Base-by-base conservation (phyloP, 345 rosid genomes). In the Lumnitzera racemosa region DNA sequence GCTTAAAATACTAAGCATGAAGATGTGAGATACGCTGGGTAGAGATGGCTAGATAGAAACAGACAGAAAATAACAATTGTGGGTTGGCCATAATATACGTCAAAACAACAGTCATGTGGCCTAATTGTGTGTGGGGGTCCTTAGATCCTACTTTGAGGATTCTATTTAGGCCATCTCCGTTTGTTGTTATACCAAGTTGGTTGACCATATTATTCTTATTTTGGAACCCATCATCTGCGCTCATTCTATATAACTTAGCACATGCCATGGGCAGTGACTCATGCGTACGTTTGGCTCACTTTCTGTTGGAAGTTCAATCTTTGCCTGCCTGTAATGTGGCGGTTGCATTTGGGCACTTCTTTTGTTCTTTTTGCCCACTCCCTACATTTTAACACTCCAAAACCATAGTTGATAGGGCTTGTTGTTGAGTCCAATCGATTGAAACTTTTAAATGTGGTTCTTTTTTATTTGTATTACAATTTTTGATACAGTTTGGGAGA, bases 31-130 rank as follows among this genome's bases (percentile, higher is more conserved):
- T 68, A 55, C 61, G 46, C 51, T 64, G 53, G 57, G 24, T 72
- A 72, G 71, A 59, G 65, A 61, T 74, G 59, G 67, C 51, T 71
- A 68, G 74, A 73, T 78, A 71, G 73, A 76, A 78, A 81, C 91
- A 83, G 59, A 60, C 56, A 78, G 84, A 80, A 67, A 69, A 52
- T 56, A 73, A 81, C 86, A 85, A 85, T 54, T 68, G 72, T 36
- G 66, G 73, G 76, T 59, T 73, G 74, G 77, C 68, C 25, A 48
- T 59, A 67, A 27, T 27, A 56, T 53, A 57, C 73, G 69, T 74
- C 67, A 71, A 64, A 55, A 69, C 70, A 76, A 70, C 5, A 67
- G 66, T 73, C 84, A 80, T 64, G 80, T 63, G 74, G 60, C 70
- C 61, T 64, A 69, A 67, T 66, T 51, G 73, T 52, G 53, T 14